Conservation (phyloP, 495 filamentous ascomycete genomes). For the Hyaloscypha bicolor region DNA sequence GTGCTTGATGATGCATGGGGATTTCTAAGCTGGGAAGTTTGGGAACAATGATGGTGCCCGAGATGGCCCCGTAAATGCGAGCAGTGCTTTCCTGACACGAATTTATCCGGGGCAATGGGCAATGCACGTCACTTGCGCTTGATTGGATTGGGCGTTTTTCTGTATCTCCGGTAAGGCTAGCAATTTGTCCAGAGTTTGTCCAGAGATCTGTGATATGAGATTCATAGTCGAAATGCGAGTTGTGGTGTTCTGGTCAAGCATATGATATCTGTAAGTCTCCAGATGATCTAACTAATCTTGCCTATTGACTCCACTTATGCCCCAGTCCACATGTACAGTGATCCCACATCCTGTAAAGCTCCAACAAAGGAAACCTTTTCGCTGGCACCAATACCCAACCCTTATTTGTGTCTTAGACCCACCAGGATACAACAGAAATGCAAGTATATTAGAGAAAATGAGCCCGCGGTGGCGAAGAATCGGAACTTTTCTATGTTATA, state of each 20-base stretch:
- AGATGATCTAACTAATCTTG: constrained; percentile 1
- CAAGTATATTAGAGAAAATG: constrained; percentile 11
- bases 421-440: constrained; percentile 7
- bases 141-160: neutral
- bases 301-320: constrained; percentile 16
- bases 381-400: constrained; percentile 12
- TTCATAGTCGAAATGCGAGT: neutral
- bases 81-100: constrained; percentile 10
- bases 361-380: neutral
- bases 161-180: neutral
- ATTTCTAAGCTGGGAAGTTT: constrained; percentile 26
- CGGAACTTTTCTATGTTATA: constrained; percentile 18
- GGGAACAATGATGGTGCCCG: neutral
- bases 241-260: neutral
- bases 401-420: neutral
- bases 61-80: neutral
- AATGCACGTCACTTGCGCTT: neutral
- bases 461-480: constrained; percentile 10
- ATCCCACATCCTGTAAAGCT: neutral
- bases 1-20: constrained; percentile 6
- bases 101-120: neutral
- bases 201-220: neutral
- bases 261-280: constrained; percentile 1
- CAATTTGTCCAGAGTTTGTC: neutral
- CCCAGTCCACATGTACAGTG: constrained; percentile 4